Evolutionary conservation across 2,329 filamentous ascomycete species (phyloP), one percentile per base, ranked within the genome.

Genomic region (Trichoderma endophyticum): DNA sequence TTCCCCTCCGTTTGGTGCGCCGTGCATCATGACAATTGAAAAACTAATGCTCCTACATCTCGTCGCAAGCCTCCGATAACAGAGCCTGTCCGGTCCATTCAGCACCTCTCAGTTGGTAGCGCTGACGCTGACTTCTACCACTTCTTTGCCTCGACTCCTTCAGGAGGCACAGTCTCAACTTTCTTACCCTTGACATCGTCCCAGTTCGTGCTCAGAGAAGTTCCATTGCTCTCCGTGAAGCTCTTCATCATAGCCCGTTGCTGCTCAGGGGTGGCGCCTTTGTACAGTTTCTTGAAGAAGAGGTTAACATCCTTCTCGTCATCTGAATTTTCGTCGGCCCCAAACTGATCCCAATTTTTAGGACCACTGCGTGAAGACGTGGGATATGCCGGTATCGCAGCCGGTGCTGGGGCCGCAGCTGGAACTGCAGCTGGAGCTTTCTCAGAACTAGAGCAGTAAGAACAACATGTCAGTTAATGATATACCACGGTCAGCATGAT

Each of bases 161-260:
- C 91, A 0, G 93, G 93, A 9, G 93, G 92, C 43, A 85, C 82
- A 0, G 90, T 92, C 79, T 93, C 89, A 30, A 98, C 92, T 28
- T 83, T 91, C 21, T 89, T 89, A 74, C 86, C 88, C 65, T 89
- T 88, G 24, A 98, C 95, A 73, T 97, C 92, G 11, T 84, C 82
- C 96, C 96, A 99, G 80, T 95, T 94, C 0, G 96, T 99, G 81
- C 94, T 98, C 64, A 99, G 84, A 3, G 93, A 89, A 0, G 96
- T 99, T 5, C 96, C 96, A 76, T 97, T 96, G 81, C 95, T 98
- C 85, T 99, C 95, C 15, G 90, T 87, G 78, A 93, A 98, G 79
- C 93, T 97, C 88, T 99, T 99, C 90, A 97, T 93, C 96, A 99
- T 99, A 9, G 96, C 96, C 2, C 94, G 90, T 79, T 90, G 90